Base-by-base conservation (phyloP, 257 asterid species). In the Vinca minor region DNA sequence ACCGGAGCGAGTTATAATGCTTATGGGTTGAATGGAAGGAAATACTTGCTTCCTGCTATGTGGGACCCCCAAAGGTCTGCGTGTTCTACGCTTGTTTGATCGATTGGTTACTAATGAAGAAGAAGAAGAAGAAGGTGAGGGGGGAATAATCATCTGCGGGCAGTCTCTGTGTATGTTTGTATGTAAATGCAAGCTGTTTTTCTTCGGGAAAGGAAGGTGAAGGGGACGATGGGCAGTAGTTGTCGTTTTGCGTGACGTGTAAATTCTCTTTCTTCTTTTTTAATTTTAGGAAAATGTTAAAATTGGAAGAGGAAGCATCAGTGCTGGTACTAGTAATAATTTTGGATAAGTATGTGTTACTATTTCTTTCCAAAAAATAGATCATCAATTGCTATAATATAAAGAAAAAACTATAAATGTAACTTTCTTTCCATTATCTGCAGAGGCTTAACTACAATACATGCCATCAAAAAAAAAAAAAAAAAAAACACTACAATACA, bases 21-120 rank as follows among this genome's bases (percentile, higher is more conserved):
- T 25, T 71, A 84, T 15, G 96, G 95, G 29, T 76, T 76, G 63
- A 79, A 77, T 3, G 92, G 92, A 45, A 77, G 98, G 8, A 83
- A 62, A 75, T 91, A 71, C 62, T 44, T 88, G 67, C 57, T 91
- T n/a, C 98, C 98, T 73, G 98, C 96, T 20, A 86, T 91, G 82
- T 88, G 92, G 91, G 95, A 88, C 68, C 96, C 96, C 0, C 77
- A 65, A 42, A 83, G 84, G 0, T 88, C 96, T 0, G 63, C 73
- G 35, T 91, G 98, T 69, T 53, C 90, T 0, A 79, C 98, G 1
- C 85, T 84, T 2, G 87, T 88, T 5, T 91, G 82, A 87, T 55
- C 8, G 3, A 11, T 4, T 38, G 32, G 28, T 0, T 11, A 21
- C 3, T 1, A 21, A 31, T 0, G 7, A 13, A 13, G n/a, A n/a